Evolutionary conservation across 2,329 filamentous ascomycete genomes (phyloP).

Genomic region (Aspergillus sp.): DNA sequence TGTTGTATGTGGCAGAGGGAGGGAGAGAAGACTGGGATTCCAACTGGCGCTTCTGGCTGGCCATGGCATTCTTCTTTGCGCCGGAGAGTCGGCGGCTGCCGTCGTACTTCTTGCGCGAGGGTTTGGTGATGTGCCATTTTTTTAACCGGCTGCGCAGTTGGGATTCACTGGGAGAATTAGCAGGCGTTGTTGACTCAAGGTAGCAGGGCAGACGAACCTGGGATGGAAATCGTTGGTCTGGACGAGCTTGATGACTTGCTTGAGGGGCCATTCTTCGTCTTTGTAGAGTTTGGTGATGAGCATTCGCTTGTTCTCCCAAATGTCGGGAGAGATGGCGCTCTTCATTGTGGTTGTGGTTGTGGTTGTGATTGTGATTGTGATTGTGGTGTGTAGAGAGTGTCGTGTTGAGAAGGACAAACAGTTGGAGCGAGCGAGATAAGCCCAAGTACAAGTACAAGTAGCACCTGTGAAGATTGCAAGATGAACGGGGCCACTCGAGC

Average conservation of each 20-base stretch:
- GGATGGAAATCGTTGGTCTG: constrained; percentile 17
- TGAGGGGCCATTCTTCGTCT: constrained; percentile 19
- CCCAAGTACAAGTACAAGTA: neutral
- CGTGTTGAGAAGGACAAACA: too few relatives aligned
- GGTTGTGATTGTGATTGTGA: neutral
- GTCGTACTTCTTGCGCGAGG: constrained; percentile 17
- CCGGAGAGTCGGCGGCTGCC: constrained; percentile 8
- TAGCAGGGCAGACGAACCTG: neutral
- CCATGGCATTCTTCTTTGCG: constrained; percentile 7
- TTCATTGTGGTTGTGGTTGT: constrained; percentile 8
- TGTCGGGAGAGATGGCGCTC: constrained; percentile 16
- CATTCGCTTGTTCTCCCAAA: constrained; percentile 17
- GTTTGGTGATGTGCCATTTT: constrained; percentile 21
- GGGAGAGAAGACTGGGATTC: neutral
- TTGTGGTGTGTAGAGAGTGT: neutral
- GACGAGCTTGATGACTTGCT: constrained; percentile 19
- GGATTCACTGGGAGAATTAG: constrained; percentile 5
- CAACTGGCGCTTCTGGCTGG: neutral
- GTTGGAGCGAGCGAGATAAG: too few relatives aligned
- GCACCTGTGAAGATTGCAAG: neutral
- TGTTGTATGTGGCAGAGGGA: constrained; percentile 5
- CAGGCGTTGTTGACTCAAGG: neutral
- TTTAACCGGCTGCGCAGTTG: constrained; percentile 17
- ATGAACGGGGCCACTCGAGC: neutral
- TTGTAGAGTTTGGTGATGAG: constrained; percentile 19